Conservation (phyloP, 305 asterid genomes). For the Fraxinus platypoda region DNA sequence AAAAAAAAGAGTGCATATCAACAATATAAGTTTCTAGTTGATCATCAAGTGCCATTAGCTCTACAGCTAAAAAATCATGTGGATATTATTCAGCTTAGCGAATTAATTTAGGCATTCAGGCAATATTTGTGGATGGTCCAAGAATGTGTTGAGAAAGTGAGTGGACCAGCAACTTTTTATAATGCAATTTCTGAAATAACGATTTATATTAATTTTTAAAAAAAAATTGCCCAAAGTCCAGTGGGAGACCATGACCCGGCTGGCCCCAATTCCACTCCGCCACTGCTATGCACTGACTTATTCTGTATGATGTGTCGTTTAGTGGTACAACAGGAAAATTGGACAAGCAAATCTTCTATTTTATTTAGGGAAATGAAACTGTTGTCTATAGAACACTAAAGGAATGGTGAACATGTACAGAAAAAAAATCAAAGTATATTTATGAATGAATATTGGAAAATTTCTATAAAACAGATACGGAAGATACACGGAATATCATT, state of each 20-base stretch:
- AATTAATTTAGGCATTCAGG: not conserved
- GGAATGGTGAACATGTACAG: not conserved
- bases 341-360: not conserved
- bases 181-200: not conserved
- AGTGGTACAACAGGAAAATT: not conserved
- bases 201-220: too few species aligned
- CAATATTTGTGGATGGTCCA: not conserved
- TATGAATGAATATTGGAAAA: not conserved
- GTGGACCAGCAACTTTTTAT: not conserved
- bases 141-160: not conserved
- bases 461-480: not conserved
- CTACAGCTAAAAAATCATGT: not conserved
- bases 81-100: not conserved
- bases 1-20: not conserved
- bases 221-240: not conserved
- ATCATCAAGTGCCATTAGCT: not conserved
- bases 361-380: not conserved
- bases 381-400: not conserved
- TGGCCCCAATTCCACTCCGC: not conserved
- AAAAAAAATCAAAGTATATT: not conserved
- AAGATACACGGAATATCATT: not conserved
- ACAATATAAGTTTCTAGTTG: not conserved
- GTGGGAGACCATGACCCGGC: not conserved
- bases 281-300: not conserved
- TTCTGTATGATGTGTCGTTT: not conserved